Evolutionary conservation across 106 monocot genomes (phyloP).

Genomic region (Triglochin maritima): DNA sequence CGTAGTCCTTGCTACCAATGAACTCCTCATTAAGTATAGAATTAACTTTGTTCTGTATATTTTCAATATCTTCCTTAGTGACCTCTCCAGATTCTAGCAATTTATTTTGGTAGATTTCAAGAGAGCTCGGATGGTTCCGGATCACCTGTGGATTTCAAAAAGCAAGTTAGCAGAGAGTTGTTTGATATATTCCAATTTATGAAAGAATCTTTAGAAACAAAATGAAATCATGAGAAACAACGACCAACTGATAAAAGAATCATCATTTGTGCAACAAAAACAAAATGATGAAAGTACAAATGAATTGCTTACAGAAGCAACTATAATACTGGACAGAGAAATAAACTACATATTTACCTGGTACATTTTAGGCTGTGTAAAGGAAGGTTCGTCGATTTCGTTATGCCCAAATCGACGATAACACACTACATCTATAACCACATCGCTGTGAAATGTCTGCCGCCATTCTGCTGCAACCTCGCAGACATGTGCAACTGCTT

Average conservation of each 20-base stretch:
- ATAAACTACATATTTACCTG: slow-evolving; percentile 28
- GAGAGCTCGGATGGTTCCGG: slow-evolving; percentile 65
- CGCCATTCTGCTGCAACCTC: slow-evolving; percentile 97
- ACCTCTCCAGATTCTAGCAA: slow-evolving; percentile 55
- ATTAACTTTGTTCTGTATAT: slow-evolving; percentile 60
- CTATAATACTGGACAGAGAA: background rate
- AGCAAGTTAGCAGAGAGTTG: no score
- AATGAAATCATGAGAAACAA: background rate
- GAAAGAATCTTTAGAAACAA: background rate
- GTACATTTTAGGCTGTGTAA: slow-evolving; percentile 96
- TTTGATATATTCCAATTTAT: no score
- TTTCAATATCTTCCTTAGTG: slow-evolving; percentile 58
- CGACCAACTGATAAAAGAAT: background rate
- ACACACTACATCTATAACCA: slow-evolving; percentile 83
- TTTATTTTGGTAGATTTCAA: slow-evolving; percentile 72
- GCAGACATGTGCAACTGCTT: slow-evolving; percentile 86
- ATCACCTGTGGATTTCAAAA: slow-evolving; percentile 42
- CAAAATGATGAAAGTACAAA: background rate
- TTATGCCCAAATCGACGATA: slow-evolving; percentile 91
- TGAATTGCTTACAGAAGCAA: background rate
- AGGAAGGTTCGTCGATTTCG: slow-evolving; percentile 92
- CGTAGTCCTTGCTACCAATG: slow-evolving; percentile 70
- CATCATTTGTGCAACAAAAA: background rate
- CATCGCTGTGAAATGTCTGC: slow-evolving; percentile 87
- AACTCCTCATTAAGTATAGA: slow-evolving; percentile 85